phyloP scores from a whole-genome alignment of 306 rosid species.

The Inga oerstediana region DNA sequence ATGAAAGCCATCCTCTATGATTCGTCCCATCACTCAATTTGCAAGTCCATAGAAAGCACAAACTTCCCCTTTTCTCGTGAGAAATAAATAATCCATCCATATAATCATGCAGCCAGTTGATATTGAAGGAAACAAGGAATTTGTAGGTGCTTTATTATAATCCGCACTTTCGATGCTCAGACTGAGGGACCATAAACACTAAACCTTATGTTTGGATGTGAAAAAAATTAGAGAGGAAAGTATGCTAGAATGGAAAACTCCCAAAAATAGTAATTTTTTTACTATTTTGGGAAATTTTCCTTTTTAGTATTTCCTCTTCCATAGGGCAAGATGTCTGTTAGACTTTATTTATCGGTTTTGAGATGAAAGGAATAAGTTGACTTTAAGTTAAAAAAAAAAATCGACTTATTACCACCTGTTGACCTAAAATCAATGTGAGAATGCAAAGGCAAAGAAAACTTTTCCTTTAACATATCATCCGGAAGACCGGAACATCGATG shows the following conservation, averaged over 20 bases:
- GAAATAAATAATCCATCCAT: background rate
- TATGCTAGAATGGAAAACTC: no score
- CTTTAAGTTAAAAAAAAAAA: background rate
- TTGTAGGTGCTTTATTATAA: background rate
- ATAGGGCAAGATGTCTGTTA: background rate
- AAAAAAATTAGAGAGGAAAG: no score
- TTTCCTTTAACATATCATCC: background rate
- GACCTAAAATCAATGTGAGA: background rate
- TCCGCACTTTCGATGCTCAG: background rate
- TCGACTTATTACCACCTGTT: background rate
- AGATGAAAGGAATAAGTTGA: background rate
- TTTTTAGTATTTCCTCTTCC: no score
- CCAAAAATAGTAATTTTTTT: no score
- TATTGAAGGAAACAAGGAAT: background rate
- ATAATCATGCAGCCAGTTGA: background rate
- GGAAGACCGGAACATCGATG: background rate
- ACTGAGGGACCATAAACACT: background rate
- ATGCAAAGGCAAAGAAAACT: constrained; percentile 5
- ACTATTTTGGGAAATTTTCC: no score
- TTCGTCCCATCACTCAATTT: background rate
- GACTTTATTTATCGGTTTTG: background rate
- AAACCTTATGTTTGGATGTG: no score
- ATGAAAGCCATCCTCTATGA: background rate
- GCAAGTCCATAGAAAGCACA: background rate
- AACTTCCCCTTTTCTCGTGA: background rate